These are phyloP conservation scores for Kodamaea kakaduensis DNA, from an alignment of 805 yeast species.

Conservation along the genomic window DNA sequence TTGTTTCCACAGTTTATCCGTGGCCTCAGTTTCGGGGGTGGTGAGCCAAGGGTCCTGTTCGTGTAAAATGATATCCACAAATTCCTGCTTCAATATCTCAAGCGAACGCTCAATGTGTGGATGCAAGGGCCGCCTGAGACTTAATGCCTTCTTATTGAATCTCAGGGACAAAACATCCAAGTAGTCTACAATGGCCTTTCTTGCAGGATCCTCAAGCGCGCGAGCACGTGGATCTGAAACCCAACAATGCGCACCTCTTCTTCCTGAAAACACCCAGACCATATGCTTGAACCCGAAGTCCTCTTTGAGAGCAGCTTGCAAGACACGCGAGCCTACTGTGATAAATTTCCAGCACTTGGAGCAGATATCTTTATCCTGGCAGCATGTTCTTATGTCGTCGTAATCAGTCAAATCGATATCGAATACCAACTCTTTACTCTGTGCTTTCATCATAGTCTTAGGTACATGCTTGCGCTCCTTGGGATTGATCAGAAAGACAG, in stretches of 20 bases:
- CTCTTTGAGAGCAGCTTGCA: constrained; percentile 67
- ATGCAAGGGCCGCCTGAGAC: constrained; percentile 75
- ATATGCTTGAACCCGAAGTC: constrained; percentile 87
- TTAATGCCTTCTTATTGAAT: constrained; percentile 39
- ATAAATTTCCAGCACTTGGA: constrained; percentile 91
- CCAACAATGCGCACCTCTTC: constrained; percentile 99
- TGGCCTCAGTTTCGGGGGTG: constrained; percentile 29
- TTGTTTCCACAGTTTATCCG: constrained; percentile 44
- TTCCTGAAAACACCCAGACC: constrained; percentile 95
- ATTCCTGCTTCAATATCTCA: constrained; percentile 58
- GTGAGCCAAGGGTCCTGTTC: constrained; percentile 86
- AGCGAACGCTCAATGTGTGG: constrained; percentile 81
- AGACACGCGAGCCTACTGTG: constrained; percentile 72
- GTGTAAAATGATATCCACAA: constrained; percentile 59
- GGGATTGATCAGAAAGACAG: constrained; percentile 86
- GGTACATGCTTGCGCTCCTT: constrained; percentile 73
- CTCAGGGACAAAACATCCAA: constrained; percentile 64
- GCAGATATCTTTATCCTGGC: constrained; percentile 81
- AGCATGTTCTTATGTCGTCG: constrained; percentile 90
- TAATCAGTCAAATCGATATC: constrained; percentile 98
- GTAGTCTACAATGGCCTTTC: constrained; percentile 81
- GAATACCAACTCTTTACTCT: constrained; percentile 83
- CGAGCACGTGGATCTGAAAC: constrained; percentile 84
- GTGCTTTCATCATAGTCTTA: constrained; percentile 73
- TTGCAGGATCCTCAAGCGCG: constrained; percentile 60